A percentile compares a stretch with the other conserved stretches of the same genome.
Evolutionary conservation across 306 rosid genomes (phyloP).

Genomic region (Vicia sativa): DNA sequence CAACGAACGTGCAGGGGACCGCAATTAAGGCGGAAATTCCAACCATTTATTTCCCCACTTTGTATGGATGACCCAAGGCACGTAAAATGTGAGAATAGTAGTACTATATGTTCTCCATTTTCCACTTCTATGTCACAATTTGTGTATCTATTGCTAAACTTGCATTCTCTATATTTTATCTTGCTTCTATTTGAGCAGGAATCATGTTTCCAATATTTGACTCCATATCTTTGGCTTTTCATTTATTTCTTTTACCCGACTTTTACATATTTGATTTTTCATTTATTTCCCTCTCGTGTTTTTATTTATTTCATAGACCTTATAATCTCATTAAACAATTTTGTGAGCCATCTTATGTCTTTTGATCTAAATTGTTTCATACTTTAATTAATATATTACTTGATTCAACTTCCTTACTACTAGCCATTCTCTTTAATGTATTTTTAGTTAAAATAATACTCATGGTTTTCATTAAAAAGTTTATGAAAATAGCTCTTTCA

Average conservation of each 20-base stretch:
- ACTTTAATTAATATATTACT: background rate
- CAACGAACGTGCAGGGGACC: too few species aligned
- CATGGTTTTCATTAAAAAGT: background rate
- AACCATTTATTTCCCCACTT: background rate
- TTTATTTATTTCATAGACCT: background rate
- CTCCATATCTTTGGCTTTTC: background rate
- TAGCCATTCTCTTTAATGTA: background rate
- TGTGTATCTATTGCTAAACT: constrained; percentile 8
- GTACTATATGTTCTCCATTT: constrained; percentile 3
- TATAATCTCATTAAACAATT: constrained; percentile 3
- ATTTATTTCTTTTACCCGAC: background rate
- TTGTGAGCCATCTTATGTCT: background rate
- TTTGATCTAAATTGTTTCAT: background rate
- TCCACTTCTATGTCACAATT: background rate
- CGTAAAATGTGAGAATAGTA: background rate
- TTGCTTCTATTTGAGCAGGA: background rate
- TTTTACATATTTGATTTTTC: background rate
- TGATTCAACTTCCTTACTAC: background rate
- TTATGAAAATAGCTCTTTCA: background rate
- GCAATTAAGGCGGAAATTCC: too few species aligned
- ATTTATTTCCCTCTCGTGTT: background rate
- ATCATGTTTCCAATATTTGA: background rate
- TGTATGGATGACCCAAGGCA: background rate
- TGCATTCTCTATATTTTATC: background rate
- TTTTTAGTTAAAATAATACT: constrained; percentile 17